phyloP scores from a whole-genome alignment of 495 filamentous ascomycete species.

The Aspergillus sclerotiicarbonarius region DNA sequence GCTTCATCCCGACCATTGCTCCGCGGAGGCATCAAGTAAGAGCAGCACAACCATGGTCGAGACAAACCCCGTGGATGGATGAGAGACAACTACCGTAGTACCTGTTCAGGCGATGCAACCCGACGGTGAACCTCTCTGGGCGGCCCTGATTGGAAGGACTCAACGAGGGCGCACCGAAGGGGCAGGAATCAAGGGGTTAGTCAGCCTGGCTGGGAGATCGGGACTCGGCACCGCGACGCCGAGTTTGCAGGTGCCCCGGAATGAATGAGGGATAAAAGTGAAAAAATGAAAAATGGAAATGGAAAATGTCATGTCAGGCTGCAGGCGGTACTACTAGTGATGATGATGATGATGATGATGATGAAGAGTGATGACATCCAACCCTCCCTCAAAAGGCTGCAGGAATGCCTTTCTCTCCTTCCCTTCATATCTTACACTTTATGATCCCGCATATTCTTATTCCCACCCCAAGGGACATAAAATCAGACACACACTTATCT shows the following conservation, averaged over 20 bases:
- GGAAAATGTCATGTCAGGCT: background rate
- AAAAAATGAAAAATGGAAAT: background rate
- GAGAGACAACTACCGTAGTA: background rate
- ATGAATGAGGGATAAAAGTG: background rate
- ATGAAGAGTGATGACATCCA: background rate
- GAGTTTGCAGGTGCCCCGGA: background rate
- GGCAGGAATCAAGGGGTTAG: background rate
- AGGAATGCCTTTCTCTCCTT: too few relatives aligned
- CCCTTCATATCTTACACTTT: too few relatives aligned
- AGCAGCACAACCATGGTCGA: slow-evolving; percentile 11
- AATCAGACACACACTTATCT: background rate
- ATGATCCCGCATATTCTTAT: background rate
- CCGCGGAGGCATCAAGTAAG: background rate
- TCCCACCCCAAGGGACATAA: background rate
- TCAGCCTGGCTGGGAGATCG: slow-evolving; percentile 5
- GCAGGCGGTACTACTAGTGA: background rate
- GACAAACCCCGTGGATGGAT: background rate
- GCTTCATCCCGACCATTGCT: background rate
- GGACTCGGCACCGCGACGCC: slow-evolving; percentile 3
- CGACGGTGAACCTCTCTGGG: slow-evolving; percentile 1
- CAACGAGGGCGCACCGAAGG: background rate
- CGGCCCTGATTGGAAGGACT: slow-evolving; percentile 9
- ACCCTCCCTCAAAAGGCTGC: background rate
- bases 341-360: background rate
- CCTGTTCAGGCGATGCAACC: slow-evolving; percentile 13